Percentiles rank a stretch among this genome's conserved stretches.
Evolutionary conservation across 2,329 filamentous ascomycete species (phyloP).

Genomic region (Xylaria sp.): DNA sequence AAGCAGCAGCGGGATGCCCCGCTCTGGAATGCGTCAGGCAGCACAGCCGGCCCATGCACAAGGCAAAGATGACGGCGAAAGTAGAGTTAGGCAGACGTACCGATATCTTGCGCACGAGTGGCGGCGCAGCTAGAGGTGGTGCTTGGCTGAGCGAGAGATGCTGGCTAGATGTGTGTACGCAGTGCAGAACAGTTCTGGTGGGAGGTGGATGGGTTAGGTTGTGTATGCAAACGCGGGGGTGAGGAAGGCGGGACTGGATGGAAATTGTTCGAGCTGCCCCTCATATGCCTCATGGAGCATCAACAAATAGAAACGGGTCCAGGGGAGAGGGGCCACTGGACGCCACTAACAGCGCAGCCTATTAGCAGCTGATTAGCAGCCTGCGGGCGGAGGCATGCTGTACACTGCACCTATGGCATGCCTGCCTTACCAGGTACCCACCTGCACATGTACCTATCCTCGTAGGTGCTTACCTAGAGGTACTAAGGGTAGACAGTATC

Average conservation of each 20-base stretch:
- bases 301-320: conserved; percentile 8
- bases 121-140: conserved; percentile 1
- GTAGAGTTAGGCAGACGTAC: conserved; percentile 28
- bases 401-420: too few relatives aligned
- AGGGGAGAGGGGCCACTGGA: conserved; percentile 6
- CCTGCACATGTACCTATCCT: neutral
- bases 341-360: neutral
- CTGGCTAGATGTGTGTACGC: conserved; percentile 14
- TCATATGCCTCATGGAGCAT: conserved; percentile 19
- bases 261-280: conserved; percentile 25
- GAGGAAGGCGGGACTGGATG: conserved; percentile 21
- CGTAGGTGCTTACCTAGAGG: neutral
- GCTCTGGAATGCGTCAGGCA: conserved; percentile 20
- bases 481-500: too few relatives aligned
- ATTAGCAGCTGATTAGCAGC: neutral
- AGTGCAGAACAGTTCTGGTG: conserved; percentile 15
- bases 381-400: neutral
- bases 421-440: too few relatives aligned
- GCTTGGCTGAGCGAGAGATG: conserved; percentile 2
- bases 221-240: conserved; percentile 28
- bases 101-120: conserved; percentile 9
- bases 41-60: neutral
- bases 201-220: conserved; percentile 5
- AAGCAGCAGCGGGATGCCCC: conserved; percentile 14
- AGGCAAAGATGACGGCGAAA: neutral